These are phyloP conservation scores for Schizochytrium sp. DNA, from an alignment of 108 stramenopile species.

Conservation along the genomic window DNA sequence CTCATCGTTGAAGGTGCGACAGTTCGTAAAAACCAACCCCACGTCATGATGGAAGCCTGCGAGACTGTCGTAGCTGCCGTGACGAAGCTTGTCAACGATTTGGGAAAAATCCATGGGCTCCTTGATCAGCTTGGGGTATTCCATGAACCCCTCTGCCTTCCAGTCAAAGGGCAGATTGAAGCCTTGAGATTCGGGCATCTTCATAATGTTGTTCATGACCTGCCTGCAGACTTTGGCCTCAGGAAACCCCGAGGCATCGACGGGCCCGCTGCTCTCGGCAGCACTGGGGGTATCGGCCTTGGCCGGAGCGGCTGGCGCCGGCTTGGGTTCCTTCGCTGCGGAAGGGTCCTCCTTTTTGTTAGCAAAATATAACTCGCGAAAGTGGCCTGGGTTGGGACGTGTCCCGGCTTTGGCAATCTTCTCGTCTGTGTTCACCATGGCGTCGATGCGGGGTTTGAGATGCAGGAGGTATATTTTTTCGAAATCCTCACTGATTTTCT, in stretches of 20 bases:
- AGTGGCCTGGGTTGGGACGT: background rate
- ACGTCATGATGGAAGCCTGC: conserved; percentile 41
- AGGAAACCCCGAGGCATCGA: background rate
- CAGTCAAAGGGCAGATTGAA: conserved; percentile 54
- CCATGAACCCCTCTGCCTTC: conserved; percentile 31
- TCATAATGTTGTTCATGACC: background rate
- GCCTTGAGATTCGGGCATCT: background rate
- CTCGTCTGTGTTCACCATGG: background rate
- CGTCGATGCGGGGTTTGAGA: background rate
- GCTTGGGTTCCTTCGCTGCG: too few species aligned
- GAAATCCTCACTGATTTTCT: background rate
- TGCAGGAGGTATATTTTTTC: background rate
- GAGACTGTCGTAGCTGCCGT: conserved; percentile 30
- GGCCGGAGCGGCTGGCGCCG: too few species aligned
- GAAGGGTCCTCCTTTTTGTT: background rate
- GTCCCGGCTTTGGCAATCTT: background rate
- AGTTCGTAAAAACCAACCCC: conserved; percentile 63
- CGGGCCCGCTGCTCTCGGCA: too few species aligned
- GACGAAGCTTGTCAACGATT: conserved; percentile 26
- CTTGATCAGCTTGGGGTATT: conserved; percentile 46
- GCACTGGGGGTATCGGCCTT: too few species aligned
- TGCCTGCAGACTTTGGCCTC: background rate
- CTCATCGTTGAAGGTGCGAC: conserved; percentile 69
- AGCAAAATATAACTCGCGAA: background rate
- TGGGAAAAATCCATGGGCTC: conserved; percentile 58